Evolutionary conservation across 179 eudicot genomes (phyloP).

Genomic region (Carnegiea gigantea): DNA sequence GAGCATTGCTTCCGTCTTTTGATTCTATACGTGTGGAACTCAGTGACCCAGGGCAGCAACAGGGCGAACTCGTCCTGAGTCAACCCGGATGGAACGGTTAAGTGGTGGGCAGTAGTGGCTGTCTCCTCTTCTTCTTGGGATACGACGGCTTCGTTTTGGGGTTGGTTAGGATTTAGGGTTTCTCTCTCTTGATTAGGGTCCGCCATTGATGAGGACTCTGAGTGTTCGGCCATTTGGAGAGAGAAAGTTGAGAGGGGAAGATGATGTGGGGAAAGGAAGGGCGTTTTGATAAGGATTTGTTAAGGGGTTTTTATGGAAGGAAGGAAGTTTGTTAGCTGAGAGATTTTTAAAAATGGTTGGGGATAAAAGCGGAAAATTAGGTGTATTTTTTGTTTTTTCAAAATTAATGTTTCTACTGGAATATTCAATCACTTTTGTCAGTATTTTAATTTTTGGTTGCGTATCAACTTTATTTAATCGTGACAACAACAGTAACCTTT

Average conservation of each 20-base stretch:
- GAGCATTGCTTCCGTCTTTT: conserved; percentile 34
- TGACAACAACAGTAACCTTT: conserved; percentile 3
- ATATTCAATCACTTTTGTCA: conserved; percentile 9
- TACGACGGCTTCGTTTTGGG: conserved; percentile 11
- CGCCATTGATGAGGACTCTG: conserved; percentile 24
- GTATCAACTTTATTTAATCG: neutral
- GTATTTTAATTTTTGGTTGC: conserved; percentile 9
- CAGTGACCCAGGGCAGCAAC: conserved; percentile 39
- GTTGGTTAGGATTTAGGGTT: no score
- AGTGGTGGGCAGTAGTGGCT: conserved; percentile 39
- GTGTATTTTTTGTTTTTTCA: neutral
- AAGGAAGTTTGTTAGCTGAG: neutral
- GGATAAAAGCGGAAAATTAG: conserved; percentile 6
- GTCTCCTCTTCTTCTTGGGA: conserved; percentile 14
- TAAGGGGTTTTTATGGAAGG: conserved; percentile 7
- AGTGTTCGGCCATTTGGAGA: conserved; percentile 26
- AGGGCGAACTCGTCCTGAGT: conserved; percentile 50
- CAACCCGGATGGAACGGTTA: conserved; percentile 45
- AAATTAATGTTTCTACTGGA: neutral
- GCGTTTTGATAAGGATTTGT: conserved; percentile 24
- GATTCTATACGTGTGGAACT: conserved; percentile 43
- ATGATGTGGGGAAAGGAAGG: no score
- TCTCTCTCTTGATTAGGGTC: neutral
- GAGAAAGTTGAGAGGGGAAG: neutral
- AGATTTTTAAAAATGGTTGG: neutral